phyloP scores from a whole-genome alignment of 208 protist genomes.

The Strigomonas galati region DNA sequence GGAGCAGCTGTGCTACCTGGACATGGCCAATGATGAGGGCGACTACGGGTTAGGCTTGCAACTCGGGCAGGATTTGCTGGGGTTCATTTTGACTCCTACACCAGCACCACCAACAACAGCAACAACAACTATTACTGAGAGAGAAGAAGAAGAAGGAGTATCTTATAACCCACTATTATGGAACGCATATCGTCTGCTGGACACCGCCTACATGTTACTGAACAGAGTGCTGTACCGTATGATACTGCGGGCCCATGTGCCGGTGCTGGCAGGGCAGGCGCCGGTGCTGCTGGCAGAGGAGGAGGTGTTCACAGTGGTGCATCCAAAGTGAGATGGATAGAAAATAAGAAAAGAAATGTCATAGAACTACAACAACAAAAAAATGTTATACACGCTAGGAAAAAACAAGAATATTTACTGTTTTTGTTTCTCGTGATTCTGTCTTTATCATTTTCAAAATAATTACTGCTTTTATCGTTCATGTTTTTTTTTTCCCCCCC shows the following conservation, averaged over 20 bases:
- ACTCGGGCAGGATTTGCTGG: conserved; percentile 31
- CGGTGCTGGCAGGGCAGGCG: conserved; percentile 18
- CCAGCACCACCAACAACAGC: not conserved
- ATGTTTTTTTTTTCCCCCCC: not conserved
- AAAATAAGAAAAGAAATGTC: too few relatives aligned
- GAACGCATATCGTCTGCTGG: conserved; percentile 38
- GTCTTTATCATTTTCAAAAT: too few relatives aligned
- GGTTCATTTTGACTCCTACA: conserved; percentile 11
- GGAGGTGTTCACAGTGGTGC: not conserved
- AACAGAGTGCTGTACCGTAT: conserved; percentile 24
- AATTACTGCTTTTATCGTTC: too few relatives aligned
- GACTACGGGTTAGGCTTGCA: conserved; percentile 46
- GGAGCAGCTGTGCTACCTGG: conserved; percentile 32
- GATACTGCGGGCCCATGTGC: conserved; percentile 36
- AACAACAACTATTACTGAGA: not conserved
- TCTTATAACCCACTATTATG: conserved; percentile 25
- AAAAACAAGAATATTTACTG: conserved; percentile 4
- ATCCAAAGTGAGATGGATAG: not conserved
- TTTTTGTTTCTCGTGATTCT: conserved; percentile 14
- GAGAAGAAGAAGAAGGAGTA: not conserved
- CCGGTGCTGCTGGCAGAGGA: conserved; percentile 6
- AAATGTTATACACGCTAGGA: too few relatives aligned
- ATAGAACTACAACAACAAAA: too few relatives aligned
- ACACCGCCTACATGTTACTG: conserved; percentile 55
- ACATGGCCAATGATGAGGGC: conserved; percentile 58